phyloP scores from a whole-genome alignment of 2,329 filamentous ascomycete species.

The Aspergillus intermedius region DNA sequence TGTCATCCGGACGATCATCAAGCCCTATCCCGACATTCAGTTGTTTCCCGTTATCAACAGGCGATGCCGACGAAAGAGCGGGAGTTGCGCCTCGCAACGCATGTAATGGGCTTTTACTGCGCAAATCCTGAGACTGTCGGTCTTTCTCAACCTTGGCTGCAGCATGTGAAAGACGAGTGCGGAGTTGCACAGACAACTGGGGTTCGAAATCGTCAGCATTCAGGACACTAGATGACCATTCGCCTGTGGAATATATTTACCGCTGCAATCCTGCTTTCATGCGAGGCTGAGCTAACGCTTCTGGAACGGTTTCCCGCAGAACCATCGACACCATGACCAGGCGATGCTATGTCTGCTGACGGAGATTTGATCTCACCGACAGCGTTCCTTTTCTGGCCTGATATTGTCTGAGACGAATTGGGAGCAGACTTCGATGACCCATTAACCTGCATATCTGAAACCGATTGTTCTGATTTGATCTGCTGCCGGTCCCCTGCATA shows the following conservation, averaged over 20 bases:
- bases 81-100: constrained; percentile 64
- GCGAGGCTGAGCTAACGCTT: constrained; percentile 63
- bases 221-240: constrained; percentile 1
- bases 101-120: constrained; percentile 70
- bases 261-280: constrained; percentile 68
- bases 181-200: constrained; percentile 70
- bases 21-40: constrained; percentile 42
- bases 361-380: constrained; percentile 63
- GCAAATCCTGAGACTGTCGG: constrained; percentile 63
- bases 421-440: constrained; percentile 6
- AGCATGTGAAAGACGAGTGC: constrained; percentile 80
- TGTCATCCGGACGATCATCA: constrained; percentile 18
- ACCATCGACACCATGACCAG: constrained; percentile 28
- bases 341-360: constrained; percentile 8
- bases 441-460: constrained; percentile 7
- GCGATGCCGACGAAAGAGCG: not conserved
- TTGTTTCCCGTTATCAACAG: constrained; percentile 24
- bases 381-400: constrained; percentile 66
- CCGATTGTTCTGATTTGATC: not conserved
- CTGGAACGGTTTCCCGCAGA: constrained; percentile 54
- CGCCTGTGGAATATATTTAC: constrained; percentile 43
- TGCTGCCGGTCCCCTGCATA: not conserved
- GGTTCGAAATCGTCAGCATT: constrained; percentile 16
- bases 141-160: constrained; percentile 90
- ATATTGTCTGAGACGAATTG: constrained; percentile 10